These are phyloP conservation scores for Microbotryum saponariae DNA, from an alignment of 1,284 basidiomycete species.

Conservation along the genomic window DNA sequence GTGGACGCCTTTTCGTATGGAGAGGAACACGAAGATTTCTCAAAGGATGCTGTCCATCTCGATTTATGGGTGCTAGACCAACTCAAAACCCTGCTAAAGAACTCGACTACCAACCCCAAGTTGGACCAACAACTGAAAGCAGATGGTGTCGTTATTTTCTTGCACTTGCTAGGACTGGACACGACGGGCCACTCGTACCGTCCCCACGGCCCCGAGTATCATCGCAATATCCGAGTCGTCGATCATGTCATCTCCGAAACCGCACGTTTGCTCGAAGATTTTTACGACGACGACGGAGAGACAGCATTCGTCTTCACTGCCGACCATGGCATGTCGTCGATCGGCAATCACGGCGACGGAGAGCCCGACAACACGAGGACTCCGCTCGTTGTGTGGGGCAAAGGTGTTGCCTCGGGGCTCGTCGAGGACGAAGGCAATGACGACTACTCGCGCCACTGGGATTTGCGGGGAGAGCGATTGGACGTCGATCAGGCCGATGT, in stretches of 20 bases:
- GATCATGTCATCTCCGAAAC: slow-evolving; percentile 66
- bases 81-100: slow-evolving; percentile 54
- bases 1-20: slow-evolving; percentile 71
- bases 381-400: slow-evolving; percentile 75
- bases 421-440: slow-evolving; percentile 48
- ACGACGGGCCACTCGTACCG: slow-evolving; percentile 82
- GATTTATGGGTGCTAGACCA: slow-evolving; percentile 74
- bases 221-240: slow-evolving; percentile 73
- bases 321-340: slow-evolving; percentile 79
- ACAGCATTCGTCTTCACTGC: slow-evolving; percentile 79
- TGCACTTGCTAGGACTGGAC: slow-evolving; percentile 77
- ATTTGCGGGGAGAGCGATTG: slow-evolving; percentile 48
- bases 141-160: slow-evolving; percentile 63
- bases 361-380: slow-evolving; percentile 83
- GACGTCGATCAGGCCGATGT: slow-evolving; percentile 82
- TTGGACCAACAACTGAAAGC: slow-evolving; percentile 51
- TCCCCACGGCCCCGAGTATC: slow-evolving; percentile 72
- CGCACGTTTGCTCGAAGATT: slow-evolving; percentile 56
- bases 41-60: slow-evolving; percentile 63
- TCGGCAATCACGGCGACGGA: slow-evolving; percentile 85
- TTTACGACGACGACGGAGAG: slow-evolving; percentile 56
- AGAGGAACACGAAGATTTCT: slow-evolving; percentile 69
- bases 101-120: slow-evolving; percentile 51
- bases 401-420: slow-evolving; percentile 46
- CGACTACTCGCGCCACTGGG: slow-evolving; percentile 59